phyloP scores from a whole-genome alignment of 495 filamentous ascomycete genomes.

The Xylaria scruposa region DNA sequence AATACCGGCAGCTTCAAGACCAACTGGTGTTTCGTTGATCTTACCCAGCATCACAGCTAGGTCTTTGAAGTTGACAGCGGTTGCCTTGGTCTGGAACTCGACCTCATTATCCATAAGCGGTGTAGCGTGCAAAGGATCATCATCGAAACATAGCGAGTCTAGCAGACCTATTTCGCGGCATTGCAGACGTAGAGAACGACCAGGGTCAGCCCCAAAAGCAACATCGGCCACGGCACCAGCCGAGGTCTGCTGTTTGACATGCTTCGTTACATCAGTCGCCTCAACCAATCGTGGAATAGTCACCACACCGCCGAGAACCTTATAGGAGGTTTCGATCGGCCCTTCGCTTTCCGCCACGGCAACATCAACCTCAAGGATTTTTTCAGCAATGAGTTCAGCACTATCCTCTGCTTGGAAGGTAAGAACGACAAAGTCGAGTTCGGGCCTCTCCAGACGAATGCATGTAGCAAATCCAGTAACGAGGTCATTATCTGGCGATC shows the following conservation, averaged over 20 bases:
- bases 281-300: neutral
- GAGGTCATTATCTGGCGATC: neutral
- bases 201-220: neutral
- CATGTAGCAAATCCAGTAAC: neutral
- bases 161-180: neutral
- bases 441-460: neutral
- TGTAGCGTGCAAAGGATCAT: neutral
- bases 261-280: neutral
- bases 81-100: neutral
- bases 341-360: neutral
- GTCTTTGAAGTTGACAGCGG: neutral
- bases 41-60: neutral
- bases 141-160: conserved; percentile 1
- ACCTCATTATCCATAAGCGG: neutral
- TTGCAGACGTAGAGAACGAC: neutral
- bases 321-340: neutral
- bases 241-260: conserved; percentile 8
- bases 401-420: neutral
- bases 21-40: neutral
- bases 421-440: neutral
- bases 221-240: neutral
- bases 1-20: neutral
- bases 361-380: neutral
- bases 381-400: neutral
- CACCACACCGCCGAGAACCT: neutral